Evolutionary conservation across 768 basidiomycete genomes (phyloP).

Genomic region (Mrakia gelida): DNA sequence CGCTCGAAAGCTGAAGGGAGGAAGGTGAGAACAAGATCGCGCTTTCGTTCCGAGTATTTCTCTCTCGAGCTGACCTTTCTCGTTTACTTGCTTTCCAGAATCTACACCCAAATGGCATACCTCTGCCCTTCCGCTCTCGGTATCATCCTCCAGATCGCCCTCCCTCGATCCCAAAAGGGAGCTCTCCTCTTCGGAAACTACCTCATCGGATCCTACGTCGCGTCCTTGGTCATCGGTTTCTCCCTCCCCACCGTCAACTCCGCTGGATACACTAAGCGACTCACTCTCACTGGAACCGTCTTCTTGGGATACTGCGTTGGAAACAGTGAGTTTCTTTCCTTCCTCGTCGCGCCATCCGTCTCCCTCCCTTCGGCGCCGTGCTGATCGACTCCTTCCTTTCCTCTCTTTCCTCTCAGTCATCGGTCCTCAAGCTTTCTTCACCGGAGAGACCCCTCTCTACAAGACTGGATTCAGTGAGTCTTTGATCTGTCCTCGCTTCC

Average conservation of each 20-base stretch:
- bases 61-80: too few species aligned
- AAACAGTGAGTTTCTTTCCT: too few species aligned
- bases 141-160: slow-evolving; percentile 36
- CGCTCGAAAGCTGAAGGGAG: slow-evolving; percentile 33
- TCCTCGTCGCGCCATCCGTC: not conserved
- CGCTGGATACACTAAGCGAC: slow-evolving; percentile 37
- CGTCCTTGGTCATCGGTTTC: slow-evolving; percentile 36
- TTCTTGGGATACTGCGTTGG: slow-evolving; percentile 33
- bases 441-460: slow-evolving; percentile 36
- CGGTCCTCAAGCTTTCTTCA: slow-evolving; percentile 36
- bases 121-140: slow-evolving; percentile 35
- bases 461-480: slow-evolving; percentile 34
- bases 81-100: not conserved
- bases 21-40: not conserved
- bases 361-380: not conserved
- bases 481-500: slow-evolving; percentile 34
- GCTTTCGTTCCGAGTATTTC: too few species aligned
- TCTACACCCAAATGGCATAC: slow-evolving; percentile 35
- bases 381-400: not conserved
- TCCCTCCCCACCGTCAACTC: slow-evolving; percentile 37
- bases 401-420: slow-evolving; percentile 17
- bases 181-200: slow-evolving; percentile 28
- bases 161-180: not conserved
- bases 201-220: slow-evolving; percentile 36
- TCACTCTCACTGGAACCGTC: slow-evolving; percentile 35